Percentiles rank a stretch among this genome's conserved stretches.
These are phyloP conservation scores for Ilex asprella DNA, from an alignment of 257 asterid genomes.

Conservation along the genomic window DNA sequence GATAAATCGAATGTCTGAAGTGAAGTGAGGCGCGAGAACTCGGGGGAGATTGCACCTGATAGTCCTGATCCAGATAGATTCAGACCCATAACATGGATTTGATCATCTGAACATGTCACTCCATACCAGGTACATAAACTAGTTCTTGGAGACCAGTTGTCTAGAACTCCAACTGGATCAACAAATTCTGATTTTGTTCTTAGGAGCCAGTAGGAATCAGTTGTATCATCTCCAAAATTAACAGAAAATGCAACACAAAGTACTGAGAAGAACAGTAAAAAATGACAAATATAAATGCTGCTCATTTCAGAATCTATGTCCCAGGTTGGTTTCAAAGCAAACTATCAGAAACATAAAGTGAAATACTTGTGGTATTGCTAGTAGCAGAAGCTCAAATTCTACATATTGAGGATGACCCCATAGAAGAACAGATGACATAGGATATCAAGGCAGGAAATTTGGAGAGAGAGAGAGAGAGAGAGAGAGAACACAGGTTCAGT, in stretches of 20 bases:
- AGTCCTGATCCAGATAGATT: conserved; percentile 58
- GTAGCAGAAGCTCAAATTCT: no score
- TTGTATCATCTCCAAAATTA: conserved; percentile 20
- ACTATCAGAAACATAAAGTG: not conserved
- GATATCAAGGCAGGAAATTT: conserved; percentile 11
- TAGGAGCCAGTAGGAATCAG: conserved; percentile 52
- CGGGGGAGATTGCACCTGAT: conserved; percentile 47
- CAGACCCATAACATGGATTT: conserved; percentile 34
- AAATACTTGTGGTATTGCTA: no score
- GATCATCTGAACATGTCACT: conserved; percentile 56
- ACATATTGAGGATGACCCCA: not conserved
- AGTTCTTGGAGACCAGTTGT: conserved; percentile 55
- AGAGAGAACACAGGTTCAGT: not conserved
- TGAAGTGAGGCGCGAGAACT: conserved; percentile 41
- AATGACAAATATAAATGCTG: conserved; percentile 23
- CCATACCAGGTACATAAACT: conserved; percentile 71
- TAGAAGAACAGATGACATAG: not conserved
- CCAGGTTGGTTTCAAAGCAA: not conserved
- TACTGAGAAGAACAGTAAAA: conserved; percentile 35
- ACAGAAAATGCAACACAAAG: conserved; percentile 18
- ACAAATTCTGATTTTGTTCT: conserved; percentile 51
- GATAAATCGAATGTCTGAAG: conserved; percentile 68
- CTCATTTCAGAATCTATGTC: conserved; percentile 25
- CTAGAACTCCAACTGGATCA: conserved; percentile 51
- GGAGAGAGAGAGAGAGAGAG: conserved; percentile 10